Conservation (phyloP, 768 basidiomycete genomes). For the Mycena haematopus region DNA sequence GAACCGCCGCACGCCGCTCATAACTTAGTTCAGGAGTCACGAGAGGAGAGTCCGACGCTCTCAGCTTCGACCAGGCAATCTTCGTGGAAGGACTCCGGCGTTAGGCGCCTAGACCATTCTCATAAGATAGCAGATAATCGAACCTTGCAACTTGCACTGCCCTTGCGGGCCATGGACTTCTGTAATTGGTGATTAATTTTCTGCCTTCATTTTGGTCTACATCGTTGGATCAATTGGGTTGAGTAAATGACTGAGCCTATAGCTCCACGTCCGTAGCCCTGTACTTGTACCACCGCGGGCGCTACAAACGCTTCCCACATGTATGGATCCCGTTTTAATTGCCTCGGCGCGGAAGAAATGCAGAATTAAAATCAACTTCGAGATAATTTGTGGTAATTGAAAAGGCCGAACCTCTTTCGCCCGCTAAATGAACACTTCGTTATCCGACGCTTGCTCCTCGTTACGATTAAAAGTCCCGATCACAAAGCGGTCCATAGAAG, state of each 20-base stretch:
- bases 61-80: constrained; percentile 12
- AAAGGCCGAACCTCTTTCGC: neutral
- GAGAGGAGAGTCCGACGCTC: neutral
- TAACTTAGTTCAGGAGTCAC: neutral
- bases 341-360: constrained; percentile 3
- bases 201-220: neutral
- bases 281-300: too few species aligned
- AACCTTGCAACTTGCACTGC: neutral
- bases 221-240: neutral
- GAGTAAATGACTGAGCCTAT: neutral
- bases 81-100: neutral
- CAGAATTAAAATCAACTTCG: neutral
- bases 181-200: constrained; percentile 22
- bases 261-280: too few species aligned
- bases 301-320: too few species aligned
- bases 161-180: neutral
- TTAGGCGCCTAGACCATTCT: neutral
- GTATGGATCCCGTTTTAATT: neutral
- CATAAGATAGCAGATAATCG: constrained; percentile 18
- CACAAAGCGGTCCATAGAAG: neutral
- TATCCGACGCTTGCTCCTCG: neutral
- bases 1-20: constrained; percentile 9
- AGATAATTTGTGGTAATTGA: too few species aligned
- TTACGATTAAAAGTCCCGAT: constrained; percentile 5
- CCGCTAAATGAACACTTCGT: neutral